Base-by-base conservation (phyloP, 495 filamentous ascomycete species). In the Monascus purpureus region DNA sequence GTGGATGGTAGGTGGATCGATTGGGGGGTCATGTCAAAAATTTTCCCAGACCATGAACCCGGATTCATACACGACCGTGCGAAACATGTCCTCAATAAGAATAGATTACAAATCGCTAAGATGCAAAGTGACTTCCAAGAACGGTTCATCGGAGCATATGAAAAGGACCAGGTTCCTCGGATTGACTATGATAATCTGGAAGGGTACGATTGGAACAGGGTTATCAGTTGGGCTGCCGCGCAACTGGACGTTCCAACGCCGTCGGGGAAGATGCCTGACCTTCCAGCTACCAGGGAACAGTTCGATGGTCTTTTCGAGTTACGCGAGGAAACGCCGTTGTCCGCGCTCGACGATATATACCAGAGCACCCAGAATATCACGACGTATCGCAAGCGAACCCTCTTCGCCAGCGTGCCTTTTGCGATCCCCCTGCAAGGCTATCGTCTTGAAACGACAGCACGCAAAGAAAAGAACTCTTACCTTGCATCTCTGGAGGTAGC, bases 91-190 rank as follows among this genome's bases (percentile, higher is more conserved):
- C 63, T 69, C 8, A 68, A 59, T 28, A 73, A 70, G 35, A 68
- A 75, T 28, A 65, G 67, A 29, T 56, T 67, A 7, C 67, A 73
- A 16, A 67, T 93, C 25, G 62, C 77, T 5, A 72, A 73, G 33
- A 56, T 96, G 45, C 75, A 78, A 17, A 55, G 57, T n/a, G 74
- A 81, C 39, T 93, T 96, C 47, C 80, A 84, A 39, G 63, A 74
- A 19, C 61, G 63, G 11, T 94, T 83, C 47, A 54, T 86, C 13
- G 63, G 69, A 25, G 92, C 82, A 0, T 96, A 94, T 44, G 70
- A 70, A 30, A 63, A 67, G 2, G 68, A 69, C 6, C 60, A 78
- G 31, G 39, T 96, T 0, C 77, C 80, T 2, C 44, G 57, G 1
- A 66, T 99, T 18, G 65, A 94, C 50, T 88, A 74, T 38, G 56